Evolutionary conservation across 1,139 yeast genomes (phyloP).

Genomic region (Pichia sp.): DNA sequence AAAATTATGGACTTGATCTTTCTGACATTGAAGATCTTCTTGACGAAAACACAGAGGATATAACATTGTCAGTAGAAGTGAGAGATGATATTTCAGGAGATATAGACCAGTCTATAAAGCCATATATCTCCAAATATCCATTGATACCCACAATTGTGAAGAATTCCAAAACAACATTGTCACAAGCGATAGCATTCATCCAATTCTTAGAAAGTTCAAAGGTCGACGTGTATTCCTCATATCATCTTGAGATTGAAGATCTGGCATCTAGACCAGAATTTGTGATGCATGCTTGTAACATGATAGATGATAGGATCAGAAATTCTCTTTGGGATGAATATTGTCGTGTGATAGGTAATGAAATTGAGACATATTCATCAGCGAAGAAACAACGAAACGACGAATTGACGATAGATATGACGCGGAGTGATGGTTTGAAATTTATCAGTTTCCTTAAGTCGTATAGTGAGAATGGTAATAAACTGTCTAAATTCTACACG

Average conservation of each 20-base stretch:
- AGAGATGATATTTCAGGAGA: too few species aligned
- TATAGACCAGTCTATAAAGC: too few species aligned
- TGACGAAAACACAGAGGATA: neutral
- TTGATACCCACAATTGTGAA: too few species aligned
- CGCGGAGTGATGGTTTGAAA: too few species aligned
- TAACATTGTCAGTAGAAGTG: neutral
- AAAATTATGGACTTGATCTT: conserved; percentile 12
- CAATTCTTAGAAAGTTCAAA: conserved; percentile 20
- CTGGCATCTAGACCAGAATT: conserved; percentile 35
- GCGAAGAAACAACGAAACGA: too few species aligned
- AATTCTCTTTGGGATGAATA: conserved; percentile 10
- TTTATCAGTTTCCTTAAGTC: conserved; percentile 5
- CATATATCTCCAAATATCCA: too few species aligned
- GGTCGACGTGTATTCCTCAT: conserved; percentile 37
- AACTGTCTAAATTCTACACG: conserved; percentile 17
- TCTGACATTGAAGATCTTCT: conserved; percentile 13
- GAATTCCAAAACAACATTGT: too few species aligned
- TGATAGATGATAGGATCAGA: neutral
- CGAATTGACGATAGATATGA: too few species aligned
- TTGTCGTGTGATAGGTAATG: conserved; percentile 1
- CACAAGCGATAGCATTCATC: too few species aligned
- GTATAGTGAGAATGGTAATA: neutral
- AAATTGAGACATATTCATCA: conserved; percentile 1
- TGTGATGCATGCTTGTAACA: conserved; percentile 4
- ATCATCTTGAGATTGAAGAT: conserved; percentile 39